Conservation (phyloP, 176 grass and related monocot species). For the Bonia amplexicaulis region DNA sequence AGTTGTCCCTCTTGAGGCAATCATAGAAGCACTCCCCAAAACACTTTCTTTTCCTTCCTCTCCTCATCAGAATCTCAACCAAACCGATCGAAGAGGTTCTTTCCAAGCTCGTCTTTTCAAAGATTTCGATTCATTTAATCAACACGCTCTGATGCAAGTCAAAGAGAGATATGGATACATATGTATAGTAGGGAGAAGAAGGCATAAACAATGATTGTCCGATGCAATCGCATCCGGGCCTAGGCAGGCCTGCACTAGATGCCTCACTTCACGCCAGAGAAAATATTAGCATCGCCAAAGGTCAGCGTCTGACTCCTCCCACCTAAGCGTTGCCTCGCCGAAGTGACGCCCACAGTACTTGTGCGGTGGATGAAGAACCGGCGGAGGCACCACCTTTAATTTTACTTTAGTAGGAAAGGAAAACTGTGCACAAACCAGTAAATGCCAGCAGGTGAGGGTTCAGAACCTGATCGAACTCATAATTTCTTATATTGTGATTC, state of each 20-base stretch:
- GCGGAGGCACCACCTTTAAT: background rate
- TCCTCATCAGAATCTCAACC: constrained; percentile 5
- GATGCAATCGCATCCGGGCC: constrained; percentile 9
- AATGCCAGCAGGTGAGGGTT: background rate
- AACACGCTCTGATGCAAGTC: constrained; percentile 22
- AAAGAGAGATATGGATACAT: background rate
- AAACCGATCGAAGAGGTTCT: background rate
- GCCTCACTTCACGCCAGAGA: background rate
- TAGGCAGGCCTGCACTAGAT: constrained; percentile 34
- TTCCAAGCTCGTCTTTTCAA: background rate
- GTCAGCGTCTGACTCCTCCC: constrained; percentile 29
- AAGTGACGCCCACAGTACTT: background rate
- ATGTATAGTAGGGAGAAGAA: background rate
- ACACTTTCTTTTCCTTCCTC: background rate
- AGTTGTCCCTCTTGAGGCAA: background rate
- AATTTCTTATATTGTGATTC: background rate
- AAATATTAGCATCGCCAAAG: background rate
- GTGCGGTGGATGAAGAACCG: constrained; percentile 14
- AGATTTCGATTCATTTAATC: constrained; percentile 9
- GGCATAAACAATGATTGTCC: constrained; percentile 20
- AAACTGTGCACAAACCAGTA: background rate
- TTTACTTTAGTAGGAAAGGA: background rate
- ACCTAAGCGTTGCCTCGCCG: background rate
- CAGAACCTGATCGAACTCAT: background rate
- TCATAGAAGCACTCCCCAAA: background rate